Evolutionary conservation across 2,329 filamentous ascomycete genomes (phyloP), one percentile per base, ranked within the genome.

Genomic region (Aureobasidium uvarum): DNA sequence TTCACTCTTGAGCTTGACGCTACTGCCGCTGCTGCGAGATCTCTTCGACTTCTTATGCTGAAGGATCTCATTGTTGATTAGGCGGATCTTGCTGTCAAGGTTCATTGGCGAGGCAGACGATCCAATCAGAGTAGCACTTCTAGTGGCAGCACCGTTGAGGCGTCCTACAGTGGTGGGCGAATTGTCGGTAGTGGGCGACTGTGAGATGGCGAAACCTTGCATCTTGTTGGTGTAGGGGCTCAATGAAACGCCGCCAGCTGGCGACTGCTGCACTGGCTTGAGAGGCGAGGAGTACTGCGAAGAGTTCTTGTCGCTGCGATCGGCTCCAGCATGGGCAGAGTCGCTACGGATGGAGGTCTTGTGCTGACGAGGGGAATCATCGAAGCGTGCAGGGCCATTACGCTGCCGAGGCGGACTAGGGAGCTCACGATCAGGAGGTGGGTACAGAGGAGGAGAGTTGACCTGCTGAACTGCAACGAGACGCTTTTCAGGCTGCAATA

Each of bases 31-130:
- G 23, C 25, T 38, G 46, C 48, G 46, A 20, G 14, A 28, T 50
- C 62, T 66, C 46, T 56, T 60, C 2, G 23, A 25, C 43, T 63
- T 63, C 62, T 70, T 71, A 46, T 58, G 23, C 25, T 5, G 8
- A 7, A 43, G 38, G 2, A 58, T 43, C 8, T 58, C 38, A 65
- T 7, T 68, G 66, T 63, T 31, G 51, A 63, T 62, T 16, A 68
- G 62, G 33, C 64, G 66, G 10, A 67, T 39, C 25, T 66, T 67
- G 23, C 64, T n/a, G 68, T 59, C 13, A 46, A 51, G n/a, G 50
- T 66, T 33, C 67, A 55, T 28, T 28, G 31, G 25, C 62, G 62
- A 6, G 68, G 69, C 11, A 66, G 68, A 16, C 18, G 50, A 45
- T 31, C 31, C 38, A 13, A 58, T 18, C 5, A 48, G 23, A 11